Evolutionary conservation across 129 eudicot genomes (phyloP), one percentile per base, ranked within the genome.

Genomic region (Flaveria sonorensis): DNA sequence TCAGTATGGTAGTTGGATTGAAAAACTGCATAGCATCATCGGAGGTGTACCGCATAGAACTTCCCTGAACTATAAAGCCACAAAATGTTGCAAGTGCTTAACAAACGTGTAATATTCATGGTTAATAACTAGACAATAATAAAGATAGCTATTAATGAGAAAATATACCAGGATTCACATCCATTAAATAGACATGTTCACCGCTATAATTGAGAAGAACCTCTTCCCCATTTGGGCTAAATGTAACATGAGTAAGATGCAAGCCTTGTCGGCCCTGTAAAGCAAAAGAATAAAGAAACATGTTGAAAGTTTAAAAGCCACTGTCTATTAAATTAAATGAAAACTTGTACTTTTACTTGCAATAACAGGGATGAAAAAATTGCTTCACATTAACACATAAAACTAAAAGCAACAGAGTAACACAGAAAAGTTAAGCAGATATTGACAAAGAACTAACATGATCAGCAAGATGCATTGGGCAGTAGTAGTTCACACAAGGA

Each of bases 171-270:
- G 85, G 85, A 81, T 88, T 85, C 42, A 84, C 80, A 75, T 94
- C 98, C 96, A 94, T 89, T 51, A 94, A 75, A 80, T 94, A 91
- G 24, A 87, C 97, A 83, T 94, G 96, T 79, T 94, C 98, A 76
- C 93, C 92, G 63, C 98, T 87, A 72, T 94, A 91, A 72, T 84
- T 94, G 71, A 94, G 87, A 43, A 94, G 92, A 76, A 91, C 83
- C 83, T 94, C 98, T 77, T 89, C 96, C 14, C 97, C 96, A 89
- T 87, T 84, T 18, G 98, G 96, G 83, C 97, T 94, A 75, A 94
- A 94, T 19, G 92, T 71, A 46, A 91, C 96, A 70, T 94, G 98
- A 74, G 97, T 94, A 43, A 91, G 83, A 77, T 91, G 97, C 87
- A 89, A 86, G 83, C 90, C 82, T 68, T 88, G 83, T 48, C 75